Evolutionary conservation across 345 rosid species (phyloP).

Genomic region (Eucalyptus lansdowneana): DNA sequence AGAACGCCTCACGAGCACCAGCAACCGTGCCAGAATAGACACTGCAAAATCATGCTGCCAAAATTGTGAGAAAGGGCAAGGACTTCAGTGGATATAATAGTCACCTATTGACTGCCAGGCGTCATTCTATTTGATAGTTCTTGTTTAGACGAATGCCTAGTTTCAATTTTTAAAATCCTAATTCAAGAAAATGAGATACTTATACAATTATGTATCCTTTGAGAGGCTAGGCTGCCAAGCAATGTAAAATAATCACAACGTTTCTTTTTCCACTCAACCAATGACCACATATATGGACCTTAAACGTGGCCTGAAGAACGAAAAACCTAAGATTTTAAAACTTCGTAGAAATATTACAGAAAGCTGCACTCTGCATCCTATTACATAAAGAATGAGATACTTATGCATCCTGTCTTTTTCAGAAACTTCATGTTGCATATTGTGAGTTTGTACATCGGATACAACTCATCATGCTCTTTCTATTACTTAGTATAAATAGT

Average conservation of each 20-base stretch:
- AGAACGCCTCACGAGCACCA: constrained; percentile 93
- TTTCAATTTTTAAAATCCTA: not conserved
- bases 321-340: not conserved
- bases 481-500: not conserved
- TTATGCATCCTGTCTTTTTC: not conserved
- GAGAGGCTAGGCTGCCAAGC: not conserved
- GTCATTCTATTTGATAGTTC: not conserved
- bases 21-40: constrained; percentile 95
- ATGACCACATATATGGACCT: not conserved
- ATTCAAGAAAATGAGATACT: not conserved
- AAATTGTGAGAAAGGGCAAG: not conserved
- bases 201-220: not conserved
- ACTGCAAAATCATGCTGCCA: constrained; percentile 18
- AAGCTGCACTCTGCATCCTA: not conserved
- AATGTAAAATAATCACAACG: not conserved
- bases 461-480: not conserved
- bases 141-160: not conserved
- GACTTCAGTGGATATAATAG: not conserved
- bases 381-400: not conserved
- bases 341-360: not conserved
- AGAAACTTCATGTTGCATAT: not conserved
- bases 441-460: not conserved
- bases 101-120: not conserved
- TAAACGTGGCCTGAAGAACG: not conserved
- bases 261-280: not conserved